These are phyloP conservation scores for Raffaelea arxii DNA, from an alignment of 2,329 filamentous ascomycete genomes.

Conservation along the genomic window DNA sequence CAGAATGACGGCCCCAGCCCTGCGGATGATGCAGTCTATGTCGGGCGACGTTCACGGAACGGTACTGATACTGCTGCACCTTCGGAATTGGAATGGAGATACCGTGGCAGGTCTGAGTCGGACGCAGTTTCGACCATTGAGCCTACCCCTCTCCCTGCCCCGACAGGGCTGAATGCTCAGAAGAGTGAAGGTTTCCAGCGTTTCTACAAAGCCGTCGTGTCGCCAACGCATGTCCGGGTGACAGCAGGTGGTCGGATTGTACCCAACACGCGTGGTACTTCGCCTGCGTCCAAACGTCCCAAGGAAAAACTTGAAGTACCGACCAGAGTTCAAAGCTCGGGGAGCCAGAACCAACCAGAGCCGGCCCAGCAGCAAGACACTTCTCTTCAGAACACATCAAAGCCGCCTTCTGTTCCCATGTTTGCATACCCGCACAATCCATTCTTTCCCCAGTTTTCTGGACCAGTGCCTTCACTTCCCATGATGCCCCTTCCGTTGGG, in stretches of 20 bases:
- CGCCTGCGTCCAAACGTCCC: slow-evolving; percentile 41
- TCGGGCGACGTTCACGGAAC: slow-evolving; percentile 15
- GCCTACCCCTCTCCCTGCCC: slow-evolving; percentile 40
- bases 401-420: slow-evolving; percentile 15
- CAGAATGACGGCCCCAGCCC: too few relatives aligned
- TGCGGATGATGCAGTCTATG: slow-evolving; percentile 22
- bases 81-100: slow-evolving; percentile 12
- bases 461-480: slow-evolving; percentile 21
- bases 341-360: slow-evolving; percentile 9
- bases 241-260: slow-evolving; percentile 59
- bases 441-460: slow-evolving; percentile 11
- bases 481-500: slow-evolving; percentile 32
- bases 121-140: slow-evolving; percentile 35
- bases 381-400: not conserved
- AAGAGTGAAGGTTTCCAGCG: slow-evolving; percentile 56
- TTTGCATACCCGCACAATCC: slow-evolving; percentile 13
- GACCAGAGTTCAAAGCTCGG: slow-evolving; percentile 13
- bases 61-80: slow-evolving; percentile 13
- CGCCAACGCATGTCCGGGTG: slow-evolving; percentile 56
- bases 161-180: slow-evolving; percentile 39
- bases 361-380: slow-evolving; percentile 4
- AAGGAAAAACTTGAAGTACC: slow-evolving; percentile 27
- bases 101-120: slow-evolving; percentile 34
- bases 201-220: slow-evolving; percentile 60
- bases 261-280: slow-evolving; percentile 47